Conservation (phyloP, 257 asterid genomes). For the Scutellaria minor region DNA sequence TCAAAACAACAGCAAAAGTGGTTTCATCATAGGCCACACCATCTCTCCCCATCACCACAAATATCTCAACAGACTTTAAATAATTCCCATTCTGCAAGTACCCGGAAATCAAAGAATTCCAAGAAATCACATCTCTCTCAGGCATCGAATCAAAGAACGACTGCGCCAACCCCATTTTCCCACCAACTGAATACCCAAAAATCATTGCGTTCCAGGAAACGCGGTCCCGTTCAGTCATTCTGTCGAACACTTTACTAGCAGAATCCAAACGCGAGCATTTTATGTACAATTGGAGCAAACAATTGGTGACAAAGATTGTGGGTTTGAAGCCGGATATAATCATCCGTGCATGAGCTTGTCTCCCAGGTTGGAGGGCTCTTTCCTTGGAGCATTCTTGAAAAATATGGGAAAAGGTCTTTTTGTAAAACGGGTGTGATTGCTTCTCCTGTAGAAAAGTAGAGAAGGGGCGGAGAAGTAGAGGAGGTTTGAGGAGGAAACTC, state of each 20-base stretch:
- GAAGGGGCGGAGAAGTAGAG: slow-evolving; percentile 24
- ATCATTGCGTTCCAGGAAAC: slow-evolving; percentile 84
- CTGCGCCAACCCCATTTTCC: slow-evolving; percentile 52
- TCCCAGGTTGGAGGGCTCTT: slow-evolving; percentile 57
- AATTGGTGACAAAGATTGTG: slow-evolving; percentile 72
- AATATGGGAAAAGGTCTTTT: slow-evolving; percentile 64
- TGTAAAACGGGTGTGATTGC: slow-evolving; percentile 37
- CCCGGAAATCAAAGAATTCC: slow-evolving; percentile 90
- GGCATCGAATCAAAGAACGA: slow-evolving; percentile 62
- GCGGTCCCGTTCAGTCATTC: slow-evolving; percentile 64
- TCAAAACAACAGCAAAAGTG: slow-evolving; percentile 68
- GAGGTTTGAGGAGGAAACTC: slow-evolving; percentile 24
- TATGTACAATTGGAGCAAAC: slow-evolving; percentile 68
- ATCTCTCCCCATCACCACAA: slow-evolving; percentile 61
- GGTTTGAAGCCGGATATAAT: slow-evolving; percentile 72
- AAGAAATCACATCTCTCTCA: slow-evolving; percentile 74
- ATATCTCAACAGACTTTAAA: slow-evolving; percentile 51
- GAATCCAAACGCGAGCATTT: slow-evolving; percentile 53
- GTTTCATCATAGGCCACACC: slow-evolving; percentile 64
- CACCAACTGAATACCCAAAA: slow-evolving; percentile 55
- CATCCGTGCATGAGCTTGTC: slow-evolving; percentile 79
- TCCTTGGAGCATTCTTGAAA: slow-evolving; percentile 70
- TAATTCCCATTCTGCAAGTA: slow-evolving; percentile 63
- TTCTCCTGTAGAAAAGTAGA: slow-evolving; percentile 39
- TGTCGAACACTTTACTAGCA: slow-evolving; percentile 71